Evolutionary conservation across 192 early-diverging fungal genomes (phyloP).

Genomic region (Powellomyces hirtus): DNA sequence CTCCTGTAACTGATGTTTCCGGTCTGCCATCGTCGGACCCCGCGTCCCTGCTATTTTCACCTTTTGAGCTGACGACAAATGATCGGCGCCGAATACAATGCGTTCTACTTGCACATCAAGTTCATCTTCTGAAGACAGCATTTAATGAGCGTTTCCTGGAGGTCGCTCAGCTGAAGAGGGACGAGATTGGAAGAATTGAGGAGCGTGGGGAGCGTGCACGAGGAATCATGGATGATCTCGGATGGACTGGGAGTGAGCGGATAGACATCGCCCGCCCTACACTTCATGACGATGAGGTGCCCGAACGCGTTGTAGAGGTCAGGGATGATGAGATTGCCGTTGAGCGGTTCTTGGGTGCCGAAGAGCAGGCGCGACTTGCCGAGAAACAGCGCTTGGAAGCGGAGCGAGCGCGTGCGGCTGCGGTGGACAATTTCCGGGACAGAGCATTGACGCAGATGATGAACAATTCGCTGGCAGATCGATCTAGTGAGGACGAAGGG

Average conservation of each 20-base stretch:
- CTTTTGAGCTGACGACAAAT: slow-evolving; percentile 53
- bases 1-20: slow-evolving; percentile 1
- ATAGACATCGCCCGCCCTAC: slow-evolving; percentile 43
- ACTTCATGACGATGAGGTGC: slow-evolving; percentile 59
- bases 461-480: slow-evolving; percentile 56
- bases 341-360: slow-evolving; percentile 57
- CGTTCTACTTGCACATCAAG: slow-evolving; percentile 34
- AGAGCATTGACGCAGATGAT: slow-evolving; percentile 60
- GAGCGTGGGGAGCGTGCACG: slow-evolving; percentile 57
- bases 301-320: slow-evolving; percentile 52
- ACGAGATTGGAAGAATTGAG: slow-evolving; percentile 57
- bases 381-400: slow-evolving; percentile 43
- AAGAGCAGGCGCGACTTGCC: slow-evolving; percentile 44
- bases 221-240: slow-evolving; percentile 49
- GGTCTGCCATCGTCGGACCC: slow-evolving; percentile 1
- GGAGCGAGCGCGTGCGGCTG: slow-evolving; percentile 39
- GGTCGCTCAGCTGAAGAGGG: slow-evolving; percentile 42
- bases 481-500: slow-evolving; percentile 46
- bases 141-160: slow-evolving; percentile 55
- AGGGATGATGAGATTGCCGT: slow-evolving; percentile 52
- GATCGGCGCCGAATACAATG: slow-evolving; percentile 51
- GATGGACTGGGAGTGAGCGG: slow-evolving; percentile 1
- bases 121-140: slow-evolving; percentile 22
- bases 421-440: slow-evolving; percentile 53
- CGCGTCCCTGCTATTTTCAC: slow-evolving; percentile 35